Base-by-base conservation (phyloP, 2,329 filamentous ascomycete species). In the Colletotrichum camelliae region DNA sequence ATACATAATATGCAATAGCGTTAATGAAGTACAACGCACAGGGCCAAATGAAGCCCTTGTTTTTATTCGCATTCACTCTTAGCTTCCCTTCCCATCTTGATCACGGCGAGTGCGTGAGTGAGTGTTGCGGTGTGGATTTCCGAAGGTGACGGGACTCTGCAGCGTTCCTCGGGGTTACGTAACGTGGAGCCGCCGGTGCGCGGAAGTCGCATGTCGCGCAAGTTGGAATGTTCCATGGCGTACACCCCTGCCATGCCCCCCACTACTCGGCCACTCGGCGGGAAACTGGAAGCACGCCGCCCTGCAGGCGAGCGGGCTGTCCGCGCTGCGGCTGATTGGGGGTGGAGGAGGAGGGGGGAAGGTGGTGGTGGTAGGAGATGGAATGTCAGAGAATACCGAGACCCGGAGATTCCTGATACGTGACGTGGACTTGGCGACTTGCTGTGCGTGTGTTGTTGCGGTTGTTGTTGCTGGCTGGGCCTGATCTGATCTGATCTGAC, bases 401-500 rank as follows among this genome's bases (percentile, higher is more conserved):
- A 35, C 52, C 57, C 73, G 73, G 73, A 75, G 73, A 73, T 75
- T 75, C 73, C 73, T 75, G 39, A 68, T 73, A 64, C 43, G 57
- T 73, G 73, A 57, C 39, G 71, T 58, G 57, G 39, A 60, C 48
- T 29, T 37, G 37, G 64, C 39, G 64, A 4, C 31, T n/a, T 31
- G 52, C 2, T 48, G 24, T 27, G 24, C 24, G 24, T 27, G 24
- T 27, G 24, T 27, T 27, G 24, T 27, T 27, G 24, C 24, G 24
- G 27, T n/a, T 55, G 16, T 7, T 58, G 18, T 43, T 64, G 61
- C 39, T n/a, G 18, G 39, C 39, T 43, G 31, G 35, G 24, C 16
- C 61, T 27, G 24, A 27, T 62, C 31, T 64, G 24, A 27, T 62
- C 31, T 64, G 61, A 71, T 43, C 73, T 60, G 73, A 39, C 73